Evolutionary conservation across 805 yeast genomes (phyloP), one percentile per base, ranked within the genome.

Genomic region (Myxozyma monticola): DNA sequence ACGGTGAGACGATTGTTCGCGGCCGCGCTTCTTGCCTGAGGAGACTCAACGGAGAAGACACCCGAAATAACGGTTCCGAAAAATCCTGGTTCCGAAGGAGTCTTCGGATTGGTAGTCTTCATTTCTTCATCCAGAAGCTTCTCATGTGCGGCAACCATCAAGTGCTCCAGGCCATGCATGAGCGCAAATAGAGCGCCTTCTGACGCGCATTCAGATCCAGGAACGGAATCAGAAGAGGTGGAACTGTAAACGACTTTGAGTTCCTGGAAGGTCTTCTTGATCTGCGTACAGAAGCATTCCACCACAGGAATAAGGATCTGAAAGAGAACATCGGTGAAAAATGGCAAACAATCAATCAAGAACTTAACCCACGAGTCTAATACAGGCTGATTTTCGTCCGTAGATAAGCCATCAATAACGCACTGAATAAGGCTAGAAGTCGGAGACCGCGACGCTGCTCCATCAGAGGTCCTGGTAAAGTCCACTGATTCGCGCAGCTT

Each of bases 11-110:
- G 68, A 54, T 80, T 80, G 48, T 74, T 77, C 38, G 76, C 78
- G 26, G 76, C 79, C 12, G 77, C 74, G 17, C 77, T 68, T 45
- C 77, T 45, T 12, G 67, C 60, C 17, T 73, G 71, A 5, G 52
- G 60, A 8, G 86, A 74, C 56, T 86, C 95, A 12, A 81, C 78
- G 48, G 79, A 84, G 62, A 86, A 84, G 0, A 86, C 95, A 1
- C 93, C 93, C 55, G 84, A 85, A 46, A 86, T 84, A 21, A 71
- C 71, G 35, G 61, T 67, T 8, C 68, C 47, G 60, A 85, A 73
- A 67, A 83, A 77, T 18, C 88, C 79, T 21, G 76, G 65, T 36
- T 77, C 79, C 8, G 52, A 50, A 1, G 60, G 64, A 51, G 35
- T 51, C 56, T 43, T 46, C 14, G 56, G 29, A 30, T 56, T 57